A percentile compares a stretch with the other conserved stretches of the same genome.
These are phyloP conservation scores for Trypanosoma boissoni DNA, from an alignment of 208 protist genomes.

Conservation along the genomic window DNA sequence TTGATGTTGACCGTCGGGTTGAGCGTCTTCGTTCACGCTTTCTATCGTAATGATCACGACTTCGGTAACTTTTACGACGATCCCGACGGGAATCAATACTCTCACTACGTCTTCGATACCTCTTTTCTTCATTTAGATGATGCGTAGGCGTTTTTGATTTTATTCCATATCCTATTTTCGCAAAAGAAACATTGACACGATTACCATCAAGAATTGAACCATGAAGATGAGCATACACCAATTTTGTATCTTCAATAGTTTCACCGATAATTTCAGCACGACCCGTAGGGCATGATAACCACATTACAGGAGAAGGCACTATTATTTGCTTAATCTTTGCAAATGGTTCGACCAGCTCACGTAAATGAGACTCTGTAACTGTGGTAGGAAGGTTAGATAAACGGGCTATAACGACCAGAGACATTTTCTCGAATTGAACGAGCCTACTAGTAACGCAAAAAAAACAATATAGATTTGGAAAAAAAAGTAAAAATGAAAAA, in stretches of 20 bases:
- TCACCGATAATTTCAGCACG: constrained; percentile 36
- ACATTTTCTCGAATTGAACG: constrained; percentile 5
- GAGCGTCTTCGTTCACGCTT: neutral
- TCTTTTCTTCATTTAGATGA: neutral
- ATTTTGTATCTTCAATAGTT: constrained; percentile 35
- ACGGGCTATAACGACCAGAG: constrained; percentile 29
- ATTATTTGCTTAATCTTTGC: constrained; percentile 24
- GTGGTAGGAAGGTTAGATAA: constrained; percentile 34
- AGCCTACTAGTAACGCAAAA: neutral
- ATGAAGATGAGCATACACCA: constrained; percentile 36
- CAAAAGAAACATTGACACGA: constrained; percentile 37
- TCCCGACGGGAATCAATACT: constrained; percentile 1
- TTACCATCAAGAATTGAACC: constrained; percentile 41
- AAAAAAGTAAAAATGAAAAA: constrained; percentile 8
- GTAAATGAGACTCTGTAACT: constrained; percentile 41
- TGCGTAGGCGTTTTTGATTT: neutral
- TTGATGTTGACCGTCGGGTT: neutral
- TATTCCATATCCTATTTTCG: constrained; percentile 13
- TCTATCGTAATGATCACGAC: constrained; percentile 1
- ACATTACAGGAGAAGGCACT: constrained; percentile 39
- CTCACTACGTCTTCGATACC: constrained; percentile 5
- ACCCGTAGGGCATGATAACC: constrained; percentile 38
- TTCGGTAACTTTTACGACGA: neutral
- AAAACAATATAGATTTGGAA: neutral
- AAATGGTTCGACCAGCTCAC: constrained; percentile 33